Base-by-base conservation (phyloP, 345 rosid genomes). In the Citrus sp. region DNA sequence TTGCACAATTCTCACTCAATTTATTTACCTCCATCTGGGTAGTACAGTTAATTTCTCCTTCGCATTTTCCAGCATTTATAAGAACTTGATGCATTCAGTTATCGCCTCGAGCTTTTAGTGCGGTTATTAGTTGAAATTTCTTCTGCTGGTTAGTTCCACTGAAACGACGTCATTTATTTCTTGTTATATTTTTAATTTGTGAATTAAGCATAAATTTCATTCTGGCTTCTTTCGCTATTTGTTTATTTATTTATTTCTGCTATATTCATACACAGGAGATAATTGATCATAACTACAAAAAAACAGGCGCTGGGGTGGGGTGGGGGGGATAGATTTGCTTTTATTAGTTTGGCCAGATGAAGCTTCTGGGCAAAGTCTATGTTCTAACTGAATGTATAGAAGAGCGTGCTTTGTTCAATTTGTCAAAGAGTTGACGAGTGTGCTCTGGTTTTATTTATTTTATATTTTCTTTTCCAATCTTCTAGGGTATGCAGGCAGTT, bases 401-500 rank as follows among this genome's bases (percentile, higher is more conserved):
- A 64, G 67, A 64, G 2, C 18, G 67, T 30, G 66, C 6, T 25
- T 7, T 25, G 61, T 38, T 73, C 14, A 25, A 61, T 60, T 46
- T 64, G n/a, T 32, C 40, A n/a, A 58, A 59, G n/a, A 56, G 58
- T 27, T 74, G 49, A 74, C 21, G 59, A 62, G 34, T 28, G 16
- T 19, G 38, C 60, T 54, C 4, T n/a, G 1, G 9, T 59, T 77
- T 54, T 32, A 28, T 51, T 70, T 68, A 21, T 64, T 66, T 72
- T 46, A 37, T 59, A 54, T 27, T 72, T 66, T 67, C 69, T 59
- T 38, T 64, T 58, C 66, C 79, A 30, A 72, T 68, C 81, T 21
- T 85, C 81, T 81, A 86, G 84, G 81, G 67, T 78, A 80, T 85
- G 84, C 78, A 34, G 73, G 80, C 77, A 68, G 75, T 76, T 73